Conservation (phyloP, 1,284 basidiomycete genomes). For the Ustilago shanxiensis region DNA sequence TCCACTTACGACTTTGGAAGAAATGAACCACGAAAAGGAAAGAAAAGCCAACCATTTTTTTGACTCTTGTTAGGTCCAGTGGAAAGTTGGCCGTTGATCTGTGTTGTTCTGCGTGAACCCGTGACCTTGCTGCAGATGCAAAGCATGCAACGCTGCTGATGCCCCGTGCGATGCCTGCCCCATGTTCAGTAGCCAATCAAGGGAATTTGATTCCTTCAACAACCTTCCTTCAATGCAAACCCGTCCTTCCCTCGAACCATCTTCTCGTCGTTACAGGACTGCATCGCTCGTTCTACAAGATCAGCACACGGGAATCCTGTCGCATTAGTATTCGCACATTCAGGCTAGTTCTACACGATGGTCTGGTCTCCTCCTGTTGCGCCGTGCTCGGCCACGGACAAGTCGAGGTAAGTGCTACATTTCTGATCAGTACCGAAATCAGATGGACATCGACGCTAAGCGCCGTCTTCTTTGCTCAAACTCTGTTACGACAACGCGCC, state of each 20-base stretch:
- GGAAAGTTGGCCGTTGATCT: background rate
- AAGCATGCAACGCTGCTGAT: background rate
- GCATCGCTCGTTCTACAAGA: background rate
- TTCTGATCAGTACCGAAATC: too few species aligned
- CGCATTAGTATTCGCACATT: background rate
- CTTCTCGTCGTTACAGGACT: background rate
- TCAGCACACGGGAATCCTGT: background rate
- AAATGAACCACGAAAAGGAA: background rate
- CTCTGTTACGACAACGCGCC: constrained; percentile 26
- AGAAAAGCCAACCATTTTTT: background rate
- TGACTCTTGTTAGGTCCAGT: background rate
- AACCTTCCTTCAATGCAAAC: background rate
- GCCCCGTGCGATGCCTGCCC: background rate
- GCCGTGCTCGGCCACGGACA: constrained; percentile 50
- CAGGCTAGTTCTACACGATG: constrained; percentile 8
- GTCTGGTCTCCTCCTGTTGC: constrained; percentile 52
- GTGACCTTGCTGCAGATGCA: constrained; percentile 5
- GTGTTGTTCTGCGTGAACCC: background rate
- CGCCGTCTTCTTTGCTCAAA: background rate
- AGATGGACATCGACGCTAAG: too few species aligned
- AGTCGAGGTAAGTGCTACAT: constrained; percentile 46
- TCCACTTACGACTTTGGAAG: background rate
- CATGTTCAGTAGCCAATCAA: constrained; percentile 34
- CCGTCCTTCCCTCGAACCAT: background rate
- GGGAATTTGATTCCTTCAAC: background rate